Evolutionary conservation across 192 early-diverging fungal genomes (phyloP).

Genomic region (Entomortierella beljakovae): DNA sequence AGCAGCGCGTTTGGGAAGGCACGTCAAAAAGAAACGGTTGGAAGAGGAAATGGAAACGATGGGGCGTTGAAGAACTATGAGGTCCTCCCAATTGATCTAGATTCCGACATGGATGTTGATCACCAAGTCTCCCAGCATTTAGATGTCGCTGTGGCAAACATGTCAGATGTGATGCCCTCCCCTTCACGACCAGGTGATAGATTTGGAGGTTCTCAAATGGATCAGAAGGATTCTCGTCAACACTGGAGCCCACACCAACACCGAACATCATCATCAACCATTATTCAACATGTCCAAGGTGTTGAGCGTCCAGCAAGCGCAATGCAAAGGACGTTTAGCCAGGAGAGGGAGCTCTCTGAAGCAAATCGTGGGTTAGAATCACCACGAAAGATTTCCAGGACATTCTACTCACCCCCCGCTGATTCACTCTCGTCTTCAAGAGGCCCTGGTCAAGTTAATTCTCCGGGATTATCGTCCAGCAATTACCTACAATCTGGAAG

Average conservation of each 20-base stretch:
- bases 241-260: slow-evolving; percentile 4
- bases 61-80: slow-evolving; percentile 4
- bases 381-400: slow-evolving; percentile 20
- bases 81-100: slow-evolving; percentile 5
- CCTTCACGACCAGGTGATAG: not conserved
- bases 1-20: slow-evolving; percentile 21
- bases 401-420: slow-evolving; percentile 1
- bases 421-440: not conserved
- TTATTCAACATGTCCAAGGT: slow-evolving; percentile 35
- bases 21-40: slow-evolving; percentile 3
- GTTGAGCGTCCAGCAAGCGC: slow-evolving; percentile 43
- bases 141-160: slow-evolving; percentile 19
- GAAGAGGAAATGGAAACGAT: not conserved
- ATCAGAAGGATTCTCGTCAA: not conserved
- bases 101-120: slow-evolving; percentile 32
- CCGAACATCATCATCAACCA: not conserved
- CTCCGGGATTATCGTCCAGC: not conserved
- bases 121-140: slow-evolving; percentile 24
- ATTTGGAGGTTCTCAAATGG: not conserved
- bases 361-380: slow-evolving; percentile 19
- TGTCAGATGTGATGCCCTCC: slow-evolving; percentile 1
- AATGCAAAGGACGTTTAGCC: slow-evolving; percentile 34
- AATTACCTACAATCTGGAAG: no score
- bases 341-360: slow-evolving; percentile 34
- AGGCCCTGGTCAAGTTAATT: not conserved